These are phyloP conservation scores for Anisodus acutangulus DNA, from an alignment of 257 asterid species.

Conservation along the genomic window DNA sequence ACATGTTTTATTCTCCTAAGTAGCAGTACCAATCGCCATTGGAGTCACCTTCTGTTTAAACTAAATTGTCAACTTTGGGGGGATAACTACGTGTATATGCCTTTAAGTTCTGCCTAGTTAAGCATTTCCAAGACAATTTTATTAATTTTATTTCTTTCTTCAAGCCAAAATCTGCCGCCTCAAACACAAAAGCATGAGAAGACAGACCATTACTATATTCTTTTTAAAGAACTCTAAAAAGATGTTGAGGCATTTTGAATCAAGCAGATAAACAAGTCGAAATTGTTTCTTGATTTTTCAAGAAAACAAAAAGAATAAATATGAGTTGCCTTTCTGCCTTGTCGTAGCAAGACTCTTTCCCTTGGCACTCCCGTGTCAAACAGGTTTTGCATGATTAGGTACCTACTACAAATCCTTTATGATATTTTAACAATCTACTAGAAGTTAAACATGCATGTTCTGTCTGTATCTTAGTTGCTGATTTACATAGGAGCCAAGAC, in stretches of 20 bases:
- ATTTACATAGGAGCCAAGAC: background rate
- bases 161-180: background rate
- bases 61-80: background rate
- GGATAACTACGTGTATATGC: background rate
- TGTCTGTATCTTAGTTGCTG: conserved; percentile 6
- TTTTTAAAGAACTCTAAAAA: background rate
- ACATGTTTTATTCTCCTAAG: background rate
- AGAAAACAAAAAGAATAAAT: background rate
- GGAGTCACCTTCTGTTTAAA: background rate
- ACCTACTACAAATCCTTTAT: background rate
- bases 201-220: background rate
- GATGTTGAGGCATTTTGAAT: background rate
- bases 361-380: background rate
- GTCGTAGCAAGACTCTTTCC: background rate
- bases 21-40: background rate
- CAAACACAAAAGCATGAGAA: background rate
- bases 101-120: background rate
- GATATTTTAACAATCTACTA: background rate
- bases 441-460: background rate
- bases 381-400: background rate
- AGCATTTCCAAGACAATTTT: background rate
- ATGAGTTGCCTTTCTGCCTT: background rate
- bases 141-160: background rate
- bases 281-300: background rate
- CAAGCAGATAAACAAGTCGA: background rate